A percentile compares a stretch with the other conserved stretches of the same genome.
phyloP scores from a whole-genome alignment of 1,139 yeast species.

The Taphrina pruni region DNA sequence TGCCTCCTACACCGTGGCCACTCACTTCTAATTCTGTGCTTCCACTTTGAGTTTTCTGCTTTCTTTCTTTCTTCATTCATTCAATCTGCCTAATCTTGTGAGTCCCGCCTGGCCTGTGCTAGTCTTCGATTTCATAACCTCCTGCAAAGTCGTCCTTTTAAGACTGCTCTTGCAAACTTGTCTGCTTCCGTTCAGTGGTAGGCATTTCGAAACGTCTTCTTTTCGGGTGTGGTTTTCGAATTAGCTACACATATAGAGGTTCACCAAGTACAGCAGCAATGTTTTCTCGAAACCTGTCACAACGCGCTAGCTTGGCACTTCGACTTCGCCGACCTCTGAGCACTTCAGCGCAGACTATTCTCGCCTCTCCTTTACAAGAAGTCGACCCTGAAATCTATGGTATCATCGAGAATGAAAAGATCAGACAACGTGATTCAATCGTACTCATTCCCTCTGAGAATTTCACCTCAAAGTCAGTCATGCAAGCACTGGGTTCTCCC shows the following conservation, averaged over 20 bases:
- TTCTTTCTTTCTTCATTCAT: not conserved
- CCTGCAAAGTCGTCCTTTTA: too few species aligned
- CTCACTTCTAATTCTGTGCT: too few species aligned
- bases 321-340: slow-evolving; percentile 21
- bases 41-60: not conserved
- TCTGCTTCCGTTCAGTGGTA: too few species aligned
- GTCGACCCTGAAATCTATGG: slow-evolving; percentile 80
- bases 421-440: slow-evolving; percentile 92
- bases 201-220: too few species aligned
- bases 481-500: slow-evolving; percentile 96
- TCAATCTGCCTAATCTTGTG: too few species aligned
- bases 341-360: slow-evolving; percentile 28
- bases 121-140: too few species aligned
- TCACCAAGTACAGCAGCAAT: not conserved
- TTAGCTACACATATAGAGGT: too few species aligned
- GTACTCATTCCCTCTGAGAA: slow-evolving; percentile 96
- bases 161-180: too few species aligned
- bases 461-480: slow-evolving; percentile 94
- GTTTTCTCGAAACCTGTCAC: slow-evolving; percentile 8
- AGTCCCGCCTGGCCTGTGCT: too few species aligned
- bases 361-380: slow-evolving; percentile 56
- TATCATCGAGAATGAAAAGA: slow-evolving; percentile 69
- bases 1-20: not conserved
- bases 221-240: too few species aligned
- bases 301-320: slow-evolving; percentile 1